Evolutionary conservation across 1,284 basidiomycete genomes (phyloP), one percentile per base, ranked within the genome.

Genomic region (Takashimella koratensis): DNA sequence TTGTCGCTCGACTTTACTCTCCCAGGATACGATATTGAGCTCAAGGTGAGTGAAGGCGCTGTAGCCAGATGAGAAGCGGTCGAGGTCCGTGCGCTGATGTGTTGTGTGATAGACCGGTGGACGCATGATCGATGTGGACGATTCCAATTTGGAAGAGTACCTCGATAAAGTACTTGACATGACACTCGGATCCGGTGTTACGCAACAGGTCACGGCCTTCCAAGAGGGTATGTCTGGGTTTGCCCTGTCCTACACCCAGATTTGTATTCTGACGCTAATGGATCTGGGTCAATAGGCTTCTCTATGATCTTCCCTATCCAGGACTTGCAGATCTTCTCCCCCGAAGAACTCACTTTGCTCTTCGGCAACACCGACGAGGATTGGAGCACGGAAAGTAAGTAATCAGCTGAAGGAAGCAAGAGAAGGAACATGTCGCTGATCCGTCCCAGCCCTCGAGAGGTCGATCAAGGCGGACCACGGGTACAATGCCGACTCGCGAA

Each of bases 391-490:
- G 91, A 95, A 72, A 91, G 91, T 94, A 73, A 65, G 88, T 80
- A 1, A 19, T 19, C 6, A 24, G 45, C 44, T 24, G 41, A 10
- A 11, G 41, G 19, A 10, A 42, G 11, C 1, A 12, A 27, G 1
- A 10, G 13, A n/a, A 23, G 10, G 10, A 19, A 8, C 5, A 30
- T 8, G 2, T 47, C 24, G 2, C 4, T 48, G 20, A 42, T 47
- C 5, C 47, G 45, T 5, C 43, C 45, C 61, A 88, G 94, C 92
- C n/a, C 80, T 98, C 43, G 84, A 83, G 51, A 90, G 93, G 68
- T 84, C 87, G 4, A 77, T 98, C 76, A 98, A 98, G 76, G 95
- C 96, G 10, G 96, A 99, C 69, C 96, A 99, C 73, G 96, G 96
- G 10, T 98, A 95, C 80, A 94, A 94, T 62, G 85, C 88, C 20